Conservation (phyloP, 306 rosid genomes). For the Mimosa bimucronata region DNA sequence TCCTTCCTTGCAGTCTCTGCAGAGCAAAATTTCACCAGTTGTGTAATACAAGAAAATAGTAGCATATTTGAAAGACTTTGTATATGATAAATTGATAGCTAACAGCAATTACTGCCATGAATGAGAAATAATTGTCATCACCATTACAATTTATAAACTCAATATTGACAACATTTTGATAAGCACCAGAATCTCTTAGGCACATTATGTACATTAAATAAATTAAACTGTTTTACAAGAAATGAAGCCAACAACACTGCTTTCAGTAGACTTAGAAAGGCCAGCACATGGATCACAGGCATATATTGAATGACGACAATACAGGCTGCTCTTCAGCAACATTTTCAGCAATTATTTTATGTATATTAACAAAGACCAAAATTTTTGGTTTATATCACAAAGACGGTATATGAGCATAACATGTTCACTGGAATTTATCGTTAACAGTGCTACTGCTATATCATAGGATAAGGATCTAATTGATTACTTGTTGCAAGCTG, state of each 20-base stretch:
- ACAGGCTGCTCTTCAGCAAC: no score
- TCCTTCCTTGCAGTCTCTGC: constrained; percentile 71
- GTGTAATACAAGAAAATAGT: not conserved
- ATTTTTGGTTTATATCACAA: no score
- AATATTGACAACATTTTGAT: no score
- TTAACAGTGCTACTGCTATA: no score
- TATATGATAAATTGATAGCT: not conserved
- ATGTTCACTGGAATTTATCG: no score
- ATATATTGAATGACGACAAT: constrained; percentile 4
- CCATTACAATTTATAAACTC: constrained; percentile 10
- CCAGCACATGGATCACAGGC: constrained; percentile 15
- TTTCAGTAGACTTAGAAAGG: not conserved
- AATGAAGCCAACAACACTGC: not conserved
- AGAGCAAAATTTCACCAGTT: constrained; percentile 82
- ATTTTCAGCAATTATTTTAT: constrained; percentile 26
- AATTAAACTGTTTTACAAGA: not conserved
- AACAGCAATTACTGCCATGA: not conserved
- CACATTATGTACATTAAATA: not conserved
- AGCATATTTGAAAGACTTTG: not conserved
- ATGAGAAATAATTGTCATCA: not conserved
- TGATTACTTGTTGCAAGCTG: no score
- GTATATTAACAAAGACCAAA: no score
- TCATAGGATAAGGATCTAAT: no score
- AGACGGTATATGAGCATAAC: no score
- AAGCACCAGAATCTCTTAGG: not conserved